phyloP scores from a whole-genome alignment of 1,284 basidiomycete species.

The Rhodotorula mucilaginosa region DNA sequence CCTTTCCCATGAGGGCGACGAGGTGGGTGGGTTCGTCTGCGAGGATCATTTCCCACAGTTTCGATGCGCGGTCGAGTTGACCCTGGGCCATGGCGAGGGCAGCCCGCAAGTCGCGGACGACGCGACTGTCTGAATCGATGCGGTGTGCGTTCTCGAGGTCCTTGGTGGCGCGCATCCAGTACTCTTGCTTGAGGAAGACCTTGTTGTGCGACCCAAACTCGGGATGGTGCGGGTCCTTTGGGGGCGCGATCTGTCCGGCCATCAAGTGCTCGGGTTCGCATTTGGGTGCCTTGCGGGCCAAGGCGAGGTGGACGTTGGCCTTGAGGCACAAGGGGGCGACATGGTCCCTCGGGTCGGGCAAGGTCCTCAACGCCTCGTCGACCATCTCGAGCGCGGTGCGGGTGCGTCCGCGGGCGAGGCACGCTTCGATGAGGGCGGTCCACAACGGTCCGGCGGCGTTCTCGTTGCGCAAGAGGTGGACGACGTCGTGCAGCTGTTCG shows the following conservation, averaged over 20 bases:
- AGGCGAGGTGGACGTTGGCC: slow-evolving; percentile 75
- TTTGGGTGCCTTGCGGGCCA: slow-evolving; percentile 77
- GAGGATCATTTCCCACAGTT: slow-evolving; percentile 78
- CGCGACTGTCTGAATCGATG: slow-evolving; percentile 34
- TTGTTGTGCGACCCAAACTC: slow-evolving; percentile 8
- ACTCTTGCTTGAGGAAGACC: slow-evolving; percentile 59
- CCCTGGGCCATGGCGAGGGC: slow-evolving; percentile 28
- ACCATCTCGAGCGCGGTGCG: slow-evolving; percentile 59
- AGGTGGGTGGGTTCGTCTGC: slow-evolving; percentile 74
- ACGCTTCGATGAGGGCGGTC: slow-evolving; percentile 72
- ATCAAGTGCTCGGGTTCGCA: slow-evolving; percentile 67
- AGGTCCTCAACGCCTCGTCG: slow-evolving; percentile 54
- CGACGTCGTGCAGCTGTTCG: slow-evolving; percentile 66
- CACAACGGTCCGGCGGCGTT: slow-evolving; percentile 68
- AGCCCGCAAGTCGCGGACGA: slow-evolving; percentile 18
- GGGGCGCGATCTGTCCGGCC: slow-evolving; percentile 27
- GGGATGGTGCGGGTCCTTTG: slow-evolving; percentile 34
- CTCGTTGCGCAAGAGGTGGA: slow-evolving; percentile 67
- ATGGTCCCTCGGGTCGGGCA: slow-evolving; percentile 65
- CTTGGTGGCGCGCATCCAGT: slow-evolving; percentile 58
- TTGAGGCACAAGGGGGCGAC: slow-evolving; percentile 70
- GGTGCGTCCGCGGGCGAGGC: slow-evolving; percentile 56
- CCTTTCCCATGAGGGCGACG: slow-evolving; percentile 74
- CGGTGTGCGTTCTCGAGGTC: slow-evolving; percentile 39
- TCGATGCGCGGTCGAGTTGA: slow-evolving; percentile 63